Percentiles rank a stretch among this genome's conserved stretches.
Evolutionary conservation across 371 early-diverging fungal genomes (phyloP).

Genomic region (Spiromyces aspiralis): DNA sequence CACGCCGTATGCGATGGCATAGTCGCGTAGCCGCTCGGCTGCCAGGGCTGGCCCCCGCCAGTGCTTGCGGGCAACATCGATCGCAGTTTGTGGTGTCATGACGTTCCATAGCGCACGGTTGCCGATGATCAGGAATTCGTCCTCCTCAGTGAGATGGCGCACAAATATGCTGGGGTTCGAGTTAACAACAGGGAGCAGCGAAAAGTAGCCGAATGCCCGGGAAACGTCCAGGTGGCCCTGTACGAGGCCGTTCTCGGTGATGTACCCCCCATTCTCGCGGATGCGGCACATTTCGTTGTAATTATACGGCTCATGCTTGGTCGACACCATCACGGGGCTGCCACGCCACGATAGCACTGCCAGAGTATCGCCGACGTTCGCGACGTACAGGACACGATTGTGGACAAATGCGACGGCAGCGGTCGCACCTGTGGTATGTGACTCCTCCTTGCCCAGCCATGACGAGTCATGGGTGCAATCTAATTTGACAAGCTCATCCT

Average conservation of each 20-base stretch:
- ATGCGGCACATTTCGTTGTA: constrained; percentile 62
- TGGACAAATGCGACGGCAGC: constrained; percentile 57
- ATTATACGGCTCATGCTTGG: constrained; percentile 53
- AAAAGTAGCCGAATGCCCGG: constrained; percentile 73
- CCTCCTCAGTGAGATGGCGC: constrained; percentile 57
- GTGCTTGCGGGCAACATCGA: constrained; percentile 65
- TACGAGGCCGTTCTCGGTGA: constrained; percentile 55
- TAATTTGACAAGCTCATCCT: neutral
- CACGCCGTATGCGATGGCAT: constrained; percentile 76
- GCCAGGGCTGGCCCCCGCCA: constrained; percentile 54
- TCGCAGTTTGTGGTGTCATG: constrained; percentile 63
- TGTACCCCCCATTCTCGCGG: constrained; percentile 63
- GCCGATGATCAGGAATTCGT: constrained; percentile 83
- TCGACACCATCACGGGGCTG: constrained; percentile 50
- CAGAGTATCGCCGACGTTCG: constrained; percentile 80
- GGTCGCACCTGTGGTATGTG: constrained; percentile 15
- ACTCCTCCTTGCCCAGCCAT: neutral
- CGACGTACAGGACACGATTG: constrained; percentile 65
- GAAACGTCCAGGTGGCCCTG: constrained; percentile 62
- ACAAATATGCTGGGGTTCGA: constrained; percentile 64
- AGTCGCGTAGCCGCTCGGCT: constrained; percentile 68
- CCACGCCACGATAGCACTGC: constrained; percentile 71
- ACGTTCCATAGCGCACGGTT: constrained; percentile 69
- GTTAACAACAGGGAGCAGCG: constrained; percentile 65
- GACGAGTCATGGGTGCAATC: neutral